Conservation (phyloP, 2,329 filamentous ascomycete species). For the Pestalotiopsis sp. region DNA sequence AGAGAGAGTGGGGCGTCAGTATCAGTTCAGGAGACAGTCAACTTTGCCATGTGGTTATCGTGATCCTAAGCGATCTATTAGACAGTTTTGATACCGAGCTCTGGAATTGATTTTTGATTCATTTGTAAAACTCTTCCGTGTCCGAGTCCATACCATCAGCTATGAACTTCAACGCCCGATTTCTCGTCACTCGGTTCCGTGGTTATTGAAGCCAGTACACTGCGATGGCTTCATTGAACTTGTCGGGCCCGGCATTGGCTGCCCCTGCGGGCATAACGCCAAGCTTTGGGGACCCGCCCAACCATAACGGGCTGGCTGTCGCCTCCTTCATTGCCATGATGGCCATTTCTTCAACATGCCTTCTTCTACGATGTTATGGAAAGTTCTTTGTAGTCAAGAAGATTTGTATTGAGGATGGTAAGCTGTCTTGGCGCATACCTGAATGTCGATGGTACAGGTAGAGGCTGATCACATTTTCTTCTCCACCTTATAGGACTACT, state of each 20-base stretch:
- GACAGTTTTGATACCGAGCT: too few species aligned
- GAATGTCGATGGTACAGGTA: background rate
- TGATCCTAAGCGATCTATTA: too few species aligned
- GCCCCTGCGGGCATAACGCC: slow-evolving; percentile 9
- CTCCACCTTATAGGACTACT: background rate
- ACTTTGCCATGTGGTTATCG: too few species aligned
- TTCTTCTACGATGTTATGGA: background rate
- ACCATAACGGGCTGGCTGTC: slow-evolving; percentile 3
- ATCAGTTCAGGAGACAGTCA: too few species aligned
- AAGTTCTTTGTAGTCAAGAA: background rate
- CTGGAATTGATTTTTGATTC: too few species aligned
- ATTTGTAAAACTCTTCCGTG: too few species aligned
- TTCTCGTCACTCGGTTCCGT: too few species aligned
- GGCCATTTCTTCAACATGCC: slow-evolving; percentile 3
- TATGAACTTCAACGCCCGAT: too few species aligned
- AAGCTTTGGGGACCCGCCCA: slow-evolving; percentile 13
- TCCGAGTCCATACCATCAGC: too few species aligned
- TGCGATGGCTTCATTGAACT: background rate
- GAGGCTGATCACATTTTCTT: background rate
- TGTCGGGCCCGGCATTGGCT: slow-evolving; percentile 7
- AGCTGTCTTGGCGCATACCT: background rate
- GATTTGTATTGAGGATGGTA: slow-evolving; percentile 1
- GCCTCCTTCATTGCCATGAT: background rate
- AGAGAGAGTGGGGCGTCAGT: too few species aligned
- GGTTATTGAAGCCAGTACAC: too few species aligned